Conservation (phyloP, 768 basidiomycete genomes). For the Lactarius hengduanensis region DNA sequence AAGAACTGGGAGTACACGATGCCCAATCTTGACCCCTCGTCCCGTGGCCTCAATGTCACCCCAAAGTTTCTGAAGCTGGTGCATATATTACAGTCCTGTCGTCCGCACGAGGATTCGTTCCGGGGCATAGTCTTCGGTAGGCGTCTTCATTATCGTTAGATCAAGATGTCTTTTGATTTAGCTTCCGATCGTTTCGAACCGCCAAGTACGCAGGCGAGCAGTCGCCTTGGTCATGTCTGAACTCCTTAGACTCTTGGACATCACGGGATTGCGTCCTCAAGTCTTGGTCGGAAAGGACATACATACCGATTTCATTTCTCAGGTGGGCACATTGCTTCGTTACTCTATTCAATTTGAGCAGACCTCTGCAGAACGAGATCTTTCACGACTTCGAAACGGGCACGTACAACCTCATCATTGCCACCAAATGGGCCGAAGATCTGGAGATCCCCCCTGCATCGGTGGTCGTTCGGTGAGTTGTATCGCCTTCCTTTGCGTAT, state of each 20-base stretch:
- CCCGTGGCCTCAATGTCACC: constrained; percentile 63
- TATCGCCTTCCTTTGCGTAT: not conserved
- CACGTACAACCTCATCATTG: constrained; percentile 60
- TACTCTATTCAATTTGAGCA: not conserved
- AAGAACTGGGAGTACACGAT: constrained; percentile 63
- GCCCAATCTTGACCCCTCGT: constrained; percentile 58
- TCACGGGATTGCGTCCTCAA: constrained; percentile 56
- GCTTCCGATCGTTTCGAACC: constrained; percentile 1
- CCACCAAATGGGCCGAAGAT: constrained; percentile 59
- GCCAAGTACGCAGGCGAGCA: constrained; percentile 50
- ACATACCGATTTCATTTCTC: constrained; percentile 36
- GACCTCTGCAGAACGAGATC: constrained; percentile 43
- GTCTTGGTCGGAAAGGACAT: constrained; percentile 43
- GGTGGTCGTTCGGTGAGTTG: constrained; percentile 59
- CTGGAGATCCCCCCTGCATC: constrained; percentile 56
- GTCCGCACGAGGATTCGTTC: constrained; percentile 54
- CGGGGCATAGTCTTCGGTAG: constrained; percentile 66
- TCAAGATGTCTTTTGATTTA: not conserved
- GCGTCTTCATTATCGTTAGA: constrained; percentile 17
- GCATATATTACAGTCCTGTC: constrained; percentile 56
- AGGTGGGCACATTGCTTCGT: constrained; percentile 32
- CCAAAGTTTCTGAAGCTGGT: constrained; percentile 64
- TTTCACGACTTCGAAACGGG: constrained; percentile 53
- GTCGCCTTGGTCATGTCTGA: constrained; percentile 61
- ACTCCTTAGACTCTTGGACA: constrained; percentile 53